Evolutionary conservation across 2,329 filamentous ascomycete species (phyloP), one percentile per base, ranked within the genome.

Genomic region (Didymella segeticola): DNA sequence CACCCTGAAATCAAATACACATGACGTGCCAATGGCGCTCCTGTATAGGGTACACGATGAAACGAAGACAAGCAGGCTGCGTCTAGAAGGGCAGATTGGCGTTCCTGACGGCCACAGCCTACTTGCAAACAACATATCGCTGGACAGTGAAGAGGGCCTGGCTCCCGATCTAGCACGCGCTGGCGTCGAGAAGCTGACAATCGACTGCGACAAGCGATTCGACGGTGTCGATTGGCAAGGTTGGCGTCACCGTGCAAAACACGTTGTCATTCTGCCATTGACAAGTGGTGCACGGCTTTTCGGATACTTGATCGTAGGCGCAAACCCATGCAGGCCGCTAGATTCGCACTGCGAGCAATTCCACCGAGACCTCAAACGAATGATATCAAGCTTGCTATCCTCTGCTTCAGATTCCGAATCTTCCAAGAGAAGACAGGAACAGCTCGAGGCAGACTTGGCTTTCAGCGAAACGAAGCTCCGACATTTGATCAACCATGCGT

Each of bases 271-370:
- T 7, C 14, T 68, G 14, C 68, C 71, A 30, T 61, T 72, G 36
- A 58, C 57, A 27, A 66, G 54, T 20, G 65, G 58, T 4, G 39
- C 54, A 4, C 62, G 56, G 19, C 43, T 69, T 3, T 66, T 67
- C 36, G 69, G 69, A 31, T 72, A 69, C 45, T 56, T 74, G 2
- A 38, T 77, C 14, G 53, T 72, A 4, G 75, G 73, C 0, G 68
- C 72, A 1, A 76, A 75, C 39, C 74, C 72, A 1, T 71, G 63
- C 23, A 65, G 73, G 14, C 65, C 66, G 1, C 68, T 69, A 38
- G 73, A 76, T 36, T 53, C 58, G 1, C 54, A 58, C 7, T 72
- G 70, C 33, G 47, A 68, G 41, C 71, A 72, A 20, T 74, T 75
- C 29, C 39, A 72, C 15, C 61, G 60, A 17, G 67, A 75, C 26